Evolutionary conservation across 352 stramenopile genomes (phyloP).

Genomic region (Pythium insidiosum): DNA sequence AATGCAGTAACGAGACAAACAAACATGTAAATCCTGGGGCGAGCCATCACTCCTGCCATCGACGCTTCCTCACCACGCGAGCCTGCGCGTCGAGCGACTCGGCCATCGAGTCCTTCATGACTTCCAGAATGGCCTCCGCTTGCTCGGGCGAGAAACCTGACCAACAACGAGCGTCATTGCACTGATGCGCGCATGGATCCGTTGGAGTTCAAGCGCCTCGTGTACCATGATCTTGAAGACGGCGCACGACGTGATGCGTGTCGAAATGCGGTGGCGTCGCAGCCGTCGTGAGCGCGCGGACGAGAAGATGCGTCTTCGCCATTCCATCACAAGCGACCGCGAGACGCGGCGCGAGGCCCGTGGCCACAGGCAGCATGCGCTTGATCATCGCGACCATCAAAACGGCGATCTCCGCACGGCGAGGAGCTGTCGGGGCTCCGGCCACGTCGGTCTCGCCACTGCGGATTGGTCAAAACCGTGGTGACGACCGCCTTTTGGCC

Average conservation of each 20-base stretch:
- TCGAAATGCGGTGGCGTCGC: constrained; percentile 15
- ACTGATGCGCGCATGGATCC: not conserved
- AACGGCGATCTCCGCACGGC: no score
- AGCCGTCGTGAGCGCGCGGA: constrained; percentile 14
- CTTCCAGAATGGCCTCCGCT: constrained; percentile 69
- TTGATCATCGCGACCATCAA: not conserved
- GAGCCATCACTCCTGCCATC: not conserved
- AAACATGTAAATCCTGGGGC: not conserved
- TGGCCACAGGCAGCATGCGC: not conserved
- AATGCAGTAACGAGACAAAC: not conserved
- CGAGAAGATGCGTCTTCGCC: no score
- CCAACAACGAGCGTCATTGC: not conserved
- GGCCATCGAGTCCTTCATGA: constrained; percentile 78
- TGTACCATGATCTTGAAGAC: constrained; percentile 62
- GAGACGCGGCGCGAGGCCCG: no score
- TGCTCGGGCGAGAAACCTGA: constrained; percentile 65
- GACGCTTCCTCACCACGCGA: constrained; percentile 38
- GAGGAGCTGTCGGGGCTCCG: no score
- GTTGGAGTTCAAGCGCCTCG: not conserved
- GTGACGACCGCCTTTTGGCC: no score
- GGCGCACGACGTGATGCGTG: constrained; percentile 73
- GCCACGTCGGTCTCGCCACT: no score
- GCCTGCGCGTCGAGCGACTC: constrained; percentile 69
- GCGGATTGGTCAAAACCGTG: no score
- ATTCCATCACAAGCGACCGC: no score